These are phyloP conservation scores for Peronosclerospora sorghi DNA, from an alignment of 352 stramenopile genomes.

Conservation along the genomic window DNA sequence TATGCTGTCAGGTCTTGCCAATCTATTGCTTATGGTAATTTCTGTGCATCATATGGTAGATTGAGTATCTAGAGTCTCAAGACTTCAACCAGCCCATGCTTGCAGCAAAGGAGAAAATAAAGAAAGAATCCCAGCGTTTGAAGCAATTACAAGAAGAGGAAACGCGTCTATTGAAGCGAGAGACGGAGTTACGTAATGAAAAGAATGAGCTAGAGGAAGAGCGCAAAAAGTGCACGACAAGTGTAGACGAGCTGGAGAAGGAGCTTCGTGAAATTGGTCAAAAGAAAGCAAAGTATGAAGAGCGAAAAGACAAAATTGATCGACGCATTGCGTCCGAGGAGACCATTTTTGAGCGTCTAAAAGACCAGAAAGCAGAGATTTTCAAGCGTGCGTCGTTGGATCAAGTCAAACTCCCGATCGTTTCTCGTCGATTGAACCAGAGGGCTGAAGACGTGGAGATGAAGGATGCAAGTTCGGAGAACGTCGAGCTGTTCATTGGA, in stretches of 20 bases:
- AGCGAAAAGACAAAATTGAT: slow-evolving; percentile 52
- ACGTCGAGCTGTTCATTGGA: slow-evolving; percentile 35
- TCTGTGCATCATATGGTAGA: slow-evolving; percentile 14
- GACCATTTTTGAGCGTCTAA: slow-evolving; percentile 84
- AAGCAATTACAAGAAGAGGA: slow-evolving; percentile 54
- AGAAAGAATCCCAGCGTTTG: too few relatives aligned
- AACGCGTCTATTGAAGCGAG: slow-evolving; percentile 26
- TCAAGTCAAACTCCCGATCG: slow-evolving; percentile 84
- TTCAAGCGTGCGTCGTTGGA: slow-evolving; percentile 92
- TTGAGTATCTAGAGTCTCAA: slow-evolving; percentile 54
- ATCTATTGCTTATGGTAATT: slow-evolving; percentile 5
- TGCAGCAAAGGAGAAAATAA: slow-evolving; percentile 33
- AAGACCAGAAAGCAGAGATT: slow-evolving; percentile 91
- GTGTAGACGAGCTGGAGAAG: slow-evolving; percentile 43
- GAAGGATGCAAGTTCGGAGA: slow-evolving; percentile 33
- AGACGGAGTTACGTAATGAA: slow-evolving; percentile 57
- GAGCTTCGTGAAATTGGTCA: slow-evolving; percentile 51
- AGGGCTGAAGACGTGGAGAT: slow-evolving; percentile 51
- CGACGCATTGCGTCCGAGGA: slow-evolving; percentile 86
- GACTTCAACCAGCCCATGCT: slow-evolving; percentile 46
- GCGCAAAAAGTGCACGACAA: slow-evolving; percentile 20
- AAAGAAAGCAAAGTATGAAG: slow-evolving; percentile 56
- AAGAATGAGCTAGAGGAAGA: slow-evolving; percentile 49
- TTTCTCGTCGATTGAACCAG: slow-evolving; percentile 18
- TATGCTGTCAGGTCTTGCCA: not conserved